phyloP scores from a whole-genome alignment of 139 green algal species.

The Pleodorina starrii region DNA sequence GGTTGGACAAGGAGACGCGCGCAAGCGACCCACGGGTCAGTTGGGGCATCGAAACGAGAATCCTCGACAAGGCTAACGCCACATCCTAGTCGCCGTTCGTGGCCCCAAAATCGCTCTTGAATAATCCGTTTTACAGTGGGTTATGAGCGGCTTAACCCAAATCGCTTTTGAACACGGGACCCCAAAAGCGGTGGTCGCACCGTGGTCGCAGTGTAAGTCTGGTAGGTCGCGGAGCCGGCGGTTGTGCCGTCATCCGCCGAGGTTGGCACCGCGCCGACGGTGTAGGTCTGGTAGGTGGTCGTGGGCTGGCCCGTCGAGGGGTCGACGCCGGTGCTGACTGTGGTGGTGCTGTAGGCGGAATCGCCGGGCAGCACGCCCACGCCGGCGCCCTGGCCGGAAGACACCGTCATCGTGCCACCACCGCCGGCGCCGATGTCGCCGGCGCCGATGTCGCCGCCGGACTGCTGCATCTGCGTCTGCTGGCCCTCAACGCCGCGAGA shows the following conservation, averaged over 20 bases:
- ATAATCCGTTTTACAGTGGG: no score
- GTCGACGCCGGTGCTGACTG: slow-evolving; percentile 21
- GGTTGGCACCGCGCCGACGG: not conserved
- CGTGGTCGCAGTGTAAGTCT: slow-evolving; percentile 33
- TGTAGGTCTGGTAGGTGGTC: slow-evolving; percentile 18
- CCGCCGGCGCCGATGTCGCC: not conserved
- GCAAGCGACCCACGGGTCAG: no score
- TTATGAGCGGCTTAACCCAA: no score
- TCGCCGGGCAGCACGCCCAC: not conserved
- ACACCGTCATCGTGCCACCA: not conserved
- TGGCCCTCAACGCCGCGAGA: no score
- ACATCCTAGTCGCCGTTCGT: no score
- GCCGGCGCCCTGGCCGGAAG: not conserved
- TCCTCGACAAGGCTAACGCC: no score
- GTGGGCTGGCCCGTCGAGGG: not conserved
- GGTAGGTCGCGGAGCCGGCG: slow-evolving; percentile 20
- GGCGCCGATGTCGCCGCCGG: not conserved
- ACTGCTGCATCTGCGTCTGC: no score
- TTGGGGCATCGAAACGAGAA: no score
- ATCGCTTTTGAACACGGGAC: no score
- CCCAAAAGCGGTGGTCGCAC: no score
- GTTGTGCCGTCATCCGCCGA: not conserved
- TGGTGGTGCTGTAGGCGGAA: slow-evolving; percentile 18
- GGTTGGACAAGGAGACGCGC: no score
- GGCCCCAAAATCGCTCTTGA: no score